Evolutionary conservation across 805 yeast genomes (phyloP), one percentile per base, ranked within the genome.

Genomic region (Candida loeiensis): DNA sequence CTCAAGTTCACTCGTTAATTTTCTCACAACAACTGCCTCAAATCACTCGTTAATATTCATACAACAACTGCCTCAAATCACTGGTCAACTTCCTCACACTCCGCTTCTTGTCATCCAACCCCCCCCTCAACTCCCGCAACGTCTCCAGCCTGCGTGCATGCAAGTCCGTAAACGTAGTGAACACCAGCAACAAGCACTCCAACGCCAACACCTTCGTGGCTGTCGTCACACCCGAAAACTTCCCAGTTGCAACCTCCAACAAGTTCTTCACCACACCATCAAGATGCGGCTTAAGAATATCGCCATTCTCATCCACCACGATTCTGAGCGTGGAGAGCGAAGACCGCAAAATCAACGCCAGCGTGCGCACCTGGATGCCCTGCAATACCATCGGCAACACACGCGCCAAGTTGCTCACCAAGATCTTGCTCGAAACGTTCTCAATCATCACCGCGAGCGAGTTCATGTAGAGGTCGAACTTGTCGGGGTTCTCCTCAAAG

Each of bases 21-120:
- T 21, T 21, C 9, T 21, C 8, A 21, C n/a, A n/a, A n/a, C n/a
- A n/a, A 25, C 27, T 25, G 5, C 6, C 4, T 25, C 27, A 6
- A 11, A 5, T 27, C 19, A 16, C 20, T 21, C 17, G 6, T 18
- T 17, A 33, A 21, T 38, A 38, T 48, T 85, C 95, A 57, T 66
- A 86, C 52, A 77, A 82, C 0, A 72, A 65, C 56, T 91, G 97
- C 54, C 96, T 76, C 40, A 91, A 78, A 49, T 84, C 88, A 39
- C 85, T 80, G 5, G 91, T 84, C 37, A 77, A 71, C 55, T 79
- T 82, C 54, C 99, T 76, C 1, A 91, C 86, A 2, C 61, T 64
- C 58, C 99, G 75, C 54, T 72, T 82, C 35, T 71, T 73, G 58
- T 91, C 96, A 49, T 84, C 93, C 46, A 93, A 64, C 0, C 75